phyloP scores from a whole-genome alignment of 306 rosid genomes.

The Gleditsia sinensis region DNA sequence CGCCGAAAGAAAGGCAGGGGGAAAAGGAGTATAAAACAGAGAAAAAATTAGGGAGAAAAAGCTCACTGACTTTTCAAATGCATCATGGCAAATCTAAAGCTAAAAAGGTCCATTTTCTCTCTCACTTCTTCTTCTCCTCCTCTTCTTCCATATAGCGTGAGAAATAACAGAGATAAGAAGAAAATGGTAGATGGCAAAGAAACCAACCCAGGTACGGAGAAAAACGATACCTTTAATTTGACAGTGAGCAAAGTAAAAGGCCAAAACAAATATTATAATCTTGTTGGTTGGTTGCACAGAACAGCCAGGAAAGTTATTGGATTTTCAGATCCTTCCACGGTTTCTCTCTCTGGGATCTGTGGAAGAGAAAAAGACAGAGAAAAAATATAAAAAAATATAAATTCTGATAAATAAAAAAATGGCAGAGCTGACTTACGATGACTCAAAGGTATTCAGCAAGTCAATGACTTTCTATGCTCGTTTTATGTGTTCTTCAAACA shows the following conservation, averaged over 20 bases:
- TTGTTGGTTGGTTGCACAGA: slow-evolving; percentile 31
- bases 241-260: slow-evolving; percentile 41
- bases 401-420: neutral
- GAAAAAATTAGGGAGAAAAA: neutral
- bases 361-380: slow-evolving; percentile 50
- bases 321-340: slow-evolving; percentile 44
- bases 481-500: neutral
- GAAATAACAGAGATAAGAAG: slow-evolving; percentile 23
- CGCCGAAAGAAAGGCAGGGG: slow-evolving; percentile 24
- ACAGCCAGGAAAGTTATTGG: slow-evolving; percentile 37
- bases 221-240: slow-evolving; percentile 49
- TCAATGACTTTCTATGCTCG: slow-evolving; percentile 29
- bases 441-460: slow-evolving; percentile 24
- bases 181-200: slow-evolving; percentile 19
- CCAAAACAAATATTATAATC: slow-evolving; percentile 1
- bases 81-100: slow-evolving; percentile 51
- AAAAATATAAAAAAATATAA: neutral
- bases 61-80: slow-evolving; percentile 46
- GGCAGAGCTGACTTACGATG: slow-evolving; percentile 38
- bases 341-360: slow-evolving; percentile 57
- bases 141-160: slow-evolving; percentile 25
- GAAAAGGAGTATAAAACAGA: slow-evolving; percentile 7
- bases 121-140: slow-evolving; percentile 17
- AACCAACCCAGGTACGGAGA: slow-evolving; percentile 62
- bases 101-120: slow-evolving; percentile 34